Percentiles rank a stretch among this genome's conserved stretches.
Evolutionary conservation across 2,329 filamentous ascomycete species (phyloP).

Genomic region (Emergomyces orientalis): DNA sequence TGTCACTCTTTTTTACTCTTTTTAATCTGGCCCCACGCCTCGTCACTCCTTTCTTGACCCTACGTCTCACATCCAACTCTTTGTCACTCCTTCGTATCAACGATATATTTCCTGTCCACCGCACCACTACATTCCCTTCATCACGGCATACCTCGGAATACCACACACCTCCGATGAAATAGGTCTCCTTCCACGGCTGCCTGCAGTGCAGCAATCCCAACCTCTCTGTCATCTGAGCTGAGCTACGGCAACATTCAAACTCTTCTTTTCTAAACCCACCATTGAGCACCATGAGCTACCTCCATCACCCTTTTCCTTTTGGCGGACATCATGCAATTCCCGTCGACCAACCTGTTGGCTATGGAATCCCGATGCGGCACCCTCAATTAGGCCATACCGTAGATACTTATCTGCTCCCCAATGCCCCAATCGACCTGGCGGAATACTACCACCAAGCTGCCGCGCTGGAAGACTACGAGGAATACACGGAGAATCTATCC

Average conservation of each 20-base stretch:
- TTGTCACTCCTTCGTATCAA: slow-evolving; percentile 12
- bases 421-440: slow-evolving; percentile 34
- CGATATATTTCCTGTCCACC: slow-evolving; percentile 15
- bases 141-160: slow-evolving; percentile 7
- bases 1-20: slow-evolving; percentile 17
- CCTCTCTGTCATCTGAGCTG: neutral
- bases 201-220: slow-evolving; percentile 14
- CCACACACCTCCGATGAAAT: slow-evolving; percentile 14
- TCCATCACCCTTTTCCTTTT: slow-evolving; percentile 32
- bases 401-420: slow-evolving; percentile 31
- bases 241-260: slow-evolving; percentile 7
- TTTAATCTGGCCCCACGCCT: slow-evolving; percentile 12
- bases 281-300: slow-evolving; percentile 28
- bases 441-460: slow-evolving; percentile 35
- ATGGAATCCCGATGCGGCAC: slow-evolving; percentile 29
- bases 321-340: slow-evolving; percentile 27
- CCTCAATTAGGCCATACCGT: slow-evolving; percentile 32
- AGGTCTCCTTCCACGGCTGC: slow-evolving; percentile 14
- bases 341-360: slow-evolving; percentile 30
- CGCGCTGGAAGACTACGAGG: slow-evolving; percentile 37
- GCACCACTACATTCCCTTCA: neutral
- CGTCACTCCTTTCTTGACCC: slow-evolving; percentile 13
- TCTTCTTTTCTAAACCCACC: slow-evolving; percentile 10
- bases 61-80: slow-evolving; percentile 10
- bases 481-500: slow-evolving; percentile 40